Conservation (phyloP, 306 rosid genomes). For the Dalbergia oliveri region DNA sequence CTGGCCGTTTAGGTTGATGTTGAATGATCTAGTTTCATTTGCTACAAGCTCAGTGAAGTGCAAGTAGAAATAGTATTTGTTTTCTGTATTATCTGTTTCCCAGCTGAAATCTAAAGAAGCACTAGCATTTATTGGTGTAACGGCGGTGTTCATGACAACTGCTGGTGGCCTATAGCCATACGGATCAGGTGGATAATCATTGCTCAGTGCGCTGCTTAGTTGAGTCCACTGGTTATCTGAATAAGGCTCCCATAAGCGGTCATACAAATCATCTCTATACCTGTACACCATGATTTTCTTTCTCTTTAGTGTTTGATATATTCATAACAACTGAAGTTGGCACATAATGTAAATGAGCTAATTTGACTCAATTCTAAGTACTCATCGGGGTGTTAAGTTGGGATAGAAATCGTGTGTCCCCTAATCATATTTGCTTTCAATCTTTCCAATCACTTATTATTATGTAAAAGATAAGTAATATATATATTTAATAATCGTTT, state of each 20-base stretch:
- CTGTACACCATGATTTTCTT: slow-evolving; percentile 29
- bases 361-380: no score
- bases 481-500: no score
- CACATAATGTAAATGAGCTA: not conserved
- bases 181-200: not conserved
- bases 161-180: slow-evolving; percentile 34
- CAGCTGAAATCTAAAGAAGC: slow-evolving; percentile 12
- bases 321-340: not conserved
- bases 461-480: no score
- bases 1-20: slow-evolving; percentile 19
- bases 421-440: no score
- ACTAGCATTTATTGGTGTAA: slow-evolving; percentile 29
- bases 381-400: no score
- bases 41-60: slow-evolving; percentile 45
- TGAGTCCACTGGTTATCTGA: not conserved
- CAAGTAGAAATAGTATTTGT: slow-evolving; percentile 18
- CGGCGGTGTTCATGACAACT: slow-evolving; percentile 52
- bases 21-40: slow-evolving; percentile 53
- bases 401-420: no score
- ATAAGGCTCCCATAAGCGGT: slow-evolving; percentile 33
- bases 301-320: not conserved
- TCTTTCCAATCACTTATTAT: no score
- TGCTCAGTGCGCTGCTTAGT: slow-evolving; percentile 24
- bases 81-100: not conserved
- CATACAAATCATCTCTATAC: slow-evolving; percentile 54